Conservation (phyloP, 176 grass and related monocot genomes). For the Ampelocalamus luodianensis region DNA sequence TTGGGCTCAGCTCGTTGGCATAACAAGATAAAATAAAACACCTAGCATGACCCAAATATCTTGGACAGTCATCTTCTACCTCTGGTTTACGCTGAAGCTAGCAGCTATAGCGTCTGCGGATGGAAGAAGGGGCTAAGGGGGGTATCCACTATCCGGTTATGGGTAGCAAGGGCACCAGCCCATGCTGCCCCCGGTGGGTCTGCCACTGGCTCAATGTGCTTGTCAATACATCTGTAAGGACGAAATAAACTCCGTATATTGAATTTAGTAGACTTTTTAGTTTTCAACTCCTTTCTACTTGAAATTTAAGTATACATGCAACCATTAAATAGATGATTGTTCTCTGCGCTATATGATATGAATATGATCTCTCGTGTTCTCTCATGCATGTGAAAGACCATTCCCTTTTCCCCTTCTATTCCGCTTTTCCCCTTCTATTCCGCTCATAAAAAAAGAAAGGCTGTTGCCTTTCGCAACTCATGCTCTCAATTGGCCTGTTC, state of each 20-base stretch:
- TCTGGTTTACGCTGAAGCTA: too few species aligned
- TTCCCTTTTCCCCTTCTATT: background rate
- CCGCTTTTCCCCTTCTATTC: background rate
- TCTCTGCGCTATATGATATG: background rate
- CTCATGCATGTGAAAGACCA: background rate
- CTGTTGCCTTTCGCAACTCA: slow-evolving; percentile 23
- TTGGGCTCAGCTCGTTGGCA: too few species aligned
- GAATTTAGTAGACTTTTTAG: background rate
- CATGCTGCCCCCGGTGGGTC: too few species aligned
- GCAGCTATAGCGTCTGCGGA: too few species aligned
- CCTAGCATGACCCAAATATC: too few species aligned
- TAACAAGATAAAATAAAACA: too few species aligned
- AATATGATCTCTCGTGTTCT: background rate
- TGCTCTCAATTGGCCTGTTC: background rate
- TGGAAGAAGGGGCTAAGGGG: too few species aligned
- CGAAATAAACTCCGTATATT: background rate
- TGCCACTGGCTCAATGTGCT: background rate
- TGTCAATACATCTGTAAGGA: background rate
- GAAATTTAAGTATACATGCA: too few species aligned
- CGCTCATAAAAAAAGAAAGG: slow-evolving; percentile 31
- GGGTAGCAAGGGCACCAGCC: too few species aligned
- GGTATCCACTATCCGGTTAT: too few species aligned
- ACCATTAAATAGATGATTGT: background rate
- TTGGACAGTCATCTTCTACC: too few species aligned
- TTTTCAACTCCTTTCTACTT: background rate